Base-by-base conservation (phyloP, 2,329 filamentous ascomycete species). In the Colletotrichum magnum region DNA sequence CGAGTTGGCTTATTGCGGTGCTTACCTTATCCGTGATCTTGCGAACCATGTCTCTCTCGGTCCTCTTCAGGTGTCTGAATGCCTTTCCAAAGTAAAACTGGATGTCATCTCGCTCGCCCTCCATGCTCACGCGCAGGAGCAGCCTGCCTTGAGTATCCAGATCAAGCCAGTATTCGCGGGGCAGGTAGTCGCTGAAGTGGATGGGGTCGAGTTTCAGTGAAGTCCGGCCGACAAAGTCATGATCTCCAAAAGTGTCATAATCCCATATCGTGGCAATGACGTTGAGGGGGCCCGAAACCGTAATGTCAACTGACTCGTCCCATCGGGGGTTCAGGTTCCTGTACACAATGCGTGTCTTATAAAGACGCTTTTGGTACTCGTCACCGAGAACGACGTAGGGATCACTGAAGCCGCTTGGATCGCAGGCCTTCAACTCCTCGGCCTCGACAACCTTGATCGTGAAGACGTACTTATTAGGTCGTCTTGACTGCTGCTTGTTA, bases 381-480 rank as follows among this genome's bases (percentile, higher is more conserved):
- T 99, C 96, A 54, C 95, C 94, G 72, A 99, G 89, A 16, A 99
- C 95, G 36, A 99, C 94, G 76, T 99, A 99, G 0, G 96, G 96
- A 81, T 99, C 96, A 78, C 95, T 98, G 72, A 92, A 90, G 43
- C 96, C 96, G 75, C 93, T 97, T 74, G 97, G 91, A 80, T 99
- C 96, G 78, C 96, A 98, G n/a, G 96, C 94, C 81, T 98, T 98
- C 74, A 99, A 86, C 75, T 99, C 96, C 81, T 99, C 96, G 9
- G 94, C 96, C 81, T 99, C 96, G 28, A 99, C 95, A 68, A 99
- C 95, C 83, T 99, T 99, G 82, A 99, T 95, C 0, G 96, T 98
- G 81, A 99, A 99, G 64, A 98, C 95, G 78, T 97, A 98, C 78
- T 97, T 98, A 71, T 90, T 93, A 50, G 92, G 89, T 75, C 90